A percentile compares a stretch with the other conserved stretches of the same genome.
These are phyloP conservation scores for Fusarium sp. DNA, from an alignment of 2,329 filamentous ascomycete genomes.

Conservation along the genomic window DNA sequence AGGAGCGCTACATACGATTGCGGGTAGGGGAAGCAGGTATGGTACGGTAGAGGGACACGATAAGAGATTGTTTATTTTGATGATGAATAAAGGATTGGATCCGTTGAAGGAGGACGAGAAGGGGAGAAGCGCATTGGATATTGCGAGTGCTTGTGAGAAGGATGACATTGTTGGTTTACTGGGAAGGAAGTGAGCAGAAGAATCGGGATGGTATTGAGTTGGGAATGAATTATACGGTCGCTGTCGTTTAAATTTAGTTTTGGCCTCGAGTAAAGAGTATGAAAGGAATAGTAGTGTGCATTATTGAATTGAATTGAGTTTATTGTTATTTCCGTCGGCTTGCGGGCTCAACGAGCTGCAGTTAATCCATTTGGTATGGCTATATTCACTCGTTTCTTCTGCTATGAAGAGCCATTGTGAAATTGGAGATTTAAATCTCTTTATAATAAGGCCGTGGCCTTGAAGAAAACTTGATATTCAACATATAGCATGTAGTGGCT, in stretches of 20 bases:
- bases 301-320: too few species aligned
- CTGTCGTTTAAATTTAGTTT: not conserved
- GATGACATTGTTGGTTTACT: conserved; percentile 33
- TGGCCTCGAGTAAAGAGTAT: not conserved
- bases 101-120: conserved; percentile 37
- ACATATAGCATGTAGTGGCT: too few species aligned
- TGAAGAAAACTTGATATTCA: too few species aligned
- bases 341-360: too few species aligned
- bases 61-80: conserved; percentile 25
- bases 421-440: too few species aligned
- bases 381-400: too few species aligned
- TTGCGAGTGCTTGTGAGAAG: conserved; percentile 42
- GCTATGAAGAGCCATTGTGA: too few species aligned
- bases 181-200: conserved; percentile 8
- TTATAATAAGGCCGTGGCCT: too few species aligned
- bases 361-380: too few species aligned
- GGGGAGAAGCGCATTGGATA: conserved; percentile 42
- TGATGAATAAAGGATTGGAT: conserved; percentile 37
- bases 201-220: not conserved
- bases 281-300: too few species aligned
- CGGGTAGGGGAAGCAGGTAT: not conserved
- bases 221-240: not conserved
- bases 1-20: conserved; percentile 35
- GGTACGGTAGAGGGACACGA: conserved; percentile 12
- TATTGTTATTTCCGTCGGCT: too few species aligned